These are phyloP conservation scores for Brassica incana DNA, from an alignment of 345 rosid species.

Conservation along the genomic window DNA sequence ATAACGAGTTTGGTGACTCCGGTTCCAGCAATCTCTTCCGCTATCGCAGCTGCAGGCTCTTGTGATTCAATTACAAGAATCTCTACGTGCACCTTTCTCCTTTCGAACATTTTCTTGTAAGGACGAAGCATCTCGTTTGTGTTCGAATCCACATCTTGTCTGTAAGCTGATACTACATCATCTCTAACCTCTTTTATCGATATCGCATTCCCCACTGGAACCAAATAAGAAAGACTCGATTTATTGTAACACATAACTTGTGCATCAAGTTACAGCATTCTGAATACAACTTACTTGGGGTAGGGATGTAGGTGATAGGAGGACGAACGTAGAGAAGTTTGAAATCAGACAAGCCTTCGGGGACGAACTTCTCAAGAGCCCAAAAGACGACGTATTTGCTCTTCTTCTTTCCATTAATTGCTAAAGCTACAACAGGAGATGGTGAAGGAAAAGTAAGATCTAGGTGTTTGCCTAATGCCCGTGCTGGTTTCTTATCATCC, in stretches of 20 bases:
- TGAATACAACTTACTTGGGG: slow-evolving; percentile 65
- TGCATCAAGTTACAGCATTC: neutral
- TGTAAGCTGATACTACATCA: slow-evolving; percentile 76
- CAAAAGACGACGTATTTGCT: slow-evolving; percentile 57
- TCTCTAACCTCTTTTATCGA: slow-evolving; percentile 77
- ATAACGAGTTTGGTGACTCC: slow-evolving; percentile 69
- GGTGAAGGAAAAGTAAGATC: slow-evolving; percentile 40
- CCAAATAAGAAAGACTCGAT: neutral
- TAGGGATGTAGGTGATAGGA: slow-evolving; percentile 65
- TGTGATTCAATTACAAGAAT: slow-evolving; percentile 58
- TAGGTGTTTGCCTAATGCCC: slow-evolving; percentile 32
- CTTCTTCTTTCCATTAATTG: slow-evolving; percentile 63
- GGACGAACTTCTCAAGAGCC: slow-evolving; percentile 61
- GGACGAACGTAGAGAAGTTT: slow-evolving; percentile 72
- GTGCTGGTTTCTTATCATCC: slow-evolving; percentile 16
- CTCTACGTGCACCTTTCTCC: slow-evolving; percentile 66
- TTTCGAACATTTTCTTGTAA: slow-evolving; percentile 61
- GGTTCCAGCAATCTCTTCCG: slow-evolving; percentile 58
- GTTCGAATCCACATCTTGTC: slow-evolving; percentile 70
- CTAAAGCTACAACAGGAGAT: slow-evolving; percentile 48
- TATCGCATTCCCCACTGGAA: slow-evolving; percentile 69
- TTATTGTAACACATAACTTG: neutral
- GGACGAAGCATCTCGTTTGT: slow-evolving; percentile 60
- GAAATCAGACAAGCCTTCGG: slow-evolving; percentile 53
- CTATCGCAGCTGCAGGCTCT: slow-evolving; percentile 65